Percentiles rank a stretch among this genome's conserved stretches.
phyloP scores from a whole-genome alignment of 2,329 filamentous ascomycete genomes.

The Stenocarpella maydis region DNA sequence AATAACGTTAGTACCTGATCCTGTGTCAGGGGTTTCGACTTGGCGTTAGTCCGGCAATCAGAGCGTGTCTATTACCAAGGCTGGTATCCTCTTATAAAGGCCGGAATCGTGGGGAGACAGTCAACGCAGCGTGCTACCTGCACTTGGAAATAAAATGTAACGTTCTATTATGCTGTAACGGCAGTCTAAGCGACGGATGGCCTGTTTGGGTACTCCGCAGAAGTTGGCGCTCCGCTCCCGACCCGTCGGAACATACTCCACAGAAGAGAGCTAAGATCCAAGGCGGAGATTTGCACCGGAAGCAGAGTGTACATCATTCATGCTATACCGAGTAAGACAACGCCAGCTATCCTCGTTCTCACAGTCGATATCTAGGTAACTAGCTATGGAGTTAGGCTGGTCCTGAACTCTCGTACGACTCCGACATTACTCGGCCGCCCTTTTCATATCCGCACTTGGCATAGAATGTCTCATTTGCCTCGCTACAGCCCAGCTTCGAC shows the following conservation, averaged over 20 bases:
- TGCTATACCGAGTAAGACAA: too few relatives aligned
- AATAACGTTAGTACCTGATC: not conserved
- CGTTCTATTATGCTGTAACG: not conserved
- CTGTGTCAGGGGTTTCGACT: not conserved
- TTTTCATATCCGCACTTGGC: conserved; percentile 7
- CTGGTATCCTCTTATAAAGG: not conserved
- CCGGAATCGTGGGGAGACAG: not conserved
- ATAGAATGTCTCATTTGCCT: conserved; percentile 8
- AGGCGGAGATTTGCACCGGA: too few relatives aligned
- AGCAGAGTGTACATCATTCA: too few relatives aligned
- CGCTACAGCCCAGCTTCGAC: conserved; percentile 1
- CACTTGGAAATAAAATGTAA: not conserved
- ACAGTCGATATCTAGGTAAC: too few relatives aligned
- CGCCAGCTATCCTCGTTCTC: too few relatives aligned
- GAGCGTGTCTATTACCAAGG: not conserved
- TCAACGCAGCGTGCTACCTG: not conserved
- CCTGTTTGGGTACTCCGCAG: not conserved
- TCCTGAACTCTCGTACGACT: not conserved
- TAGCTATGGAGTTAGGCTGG: too few relatives aligned
- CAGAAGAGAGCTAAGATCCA: too few relatives aligned
- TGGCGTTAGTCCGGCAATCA: not conserved
- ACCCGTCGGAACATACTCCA: too few relatives aligned
- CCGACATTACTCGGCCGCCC: conserved; percentile 12
- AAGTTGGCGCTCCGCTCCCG: not conserved
- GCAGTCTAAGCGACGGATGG: not conserved